A percentile compares a stretch with the other conserved stretches of the same genome.
Conservation (phyloP, 352 stramenopile species). For the Phytophthora sp. region DNA sequence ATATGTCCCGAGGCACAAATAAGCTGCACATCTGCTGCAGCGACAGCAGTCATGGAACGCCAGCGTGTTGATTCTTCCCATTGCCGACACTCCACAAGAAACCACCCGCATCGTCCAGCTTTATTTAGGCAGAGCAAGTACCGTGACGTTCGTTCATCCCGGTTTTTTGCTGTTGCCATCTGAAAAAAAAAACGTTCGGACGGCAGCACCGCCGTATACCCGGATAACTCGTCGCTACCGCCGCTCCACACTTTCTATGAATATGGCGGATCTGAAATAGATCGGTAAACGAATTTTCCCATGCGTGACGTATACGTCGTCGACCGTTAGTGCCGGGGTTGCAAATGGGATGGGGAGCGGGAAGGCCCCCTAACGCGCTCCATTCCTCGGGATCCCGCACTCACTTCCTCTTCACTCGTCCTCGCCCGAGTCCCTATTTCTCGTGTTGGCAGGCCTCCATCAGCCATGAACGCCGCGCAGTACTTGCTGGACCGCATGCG, state of each 20-base stretch:
- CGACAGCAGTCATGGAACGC: too few species aligned
- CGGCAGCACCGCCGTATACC: constrained; percentile 21
- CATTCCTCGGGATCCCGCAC: constrained; percentile 16
- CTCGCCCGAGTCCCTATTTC: not conserved
- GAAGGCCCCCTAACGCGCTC: not conserved
- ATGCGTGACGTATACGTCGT: constrained; percentile 15
- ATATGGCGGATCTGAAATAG: not conserved
- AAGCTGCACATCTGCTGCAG: too few species aligned
- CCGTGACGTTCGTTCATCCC: too few species aligned
- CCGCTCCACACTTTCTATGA: not conserved
- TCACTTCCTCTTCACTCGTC: constrained; percentile 27
- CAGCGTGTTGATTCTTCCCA: not conserved
- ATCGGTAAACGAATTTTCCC: constrained; percentile 13
- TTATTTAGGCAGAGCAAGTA: not conserved
- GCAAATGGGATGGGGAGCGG: constrained; percentile 39
- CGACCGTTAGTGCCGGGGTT: constrained; percentile 34
- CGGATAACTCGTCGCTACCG: constrained; percentile 27
- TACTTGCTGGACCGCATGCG: constrained; percentile 81
- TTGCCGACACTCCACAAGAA: constrained; percentile 4
- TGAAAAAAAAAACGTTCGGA: constrained; percentile 20
- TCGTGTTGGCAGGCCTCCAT: not conserved
- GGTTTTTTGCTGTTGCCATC: constrained; percentile 6
- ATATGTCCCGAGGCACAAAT: too few species aligned
- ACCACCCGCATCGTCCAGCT: not conserved
- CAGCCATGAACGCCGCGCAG: constrained; percentile 62